Conservation (phyloP, 2,329 filamentous ascomycete genomes). For the Verticillium nubilum region DNA sequence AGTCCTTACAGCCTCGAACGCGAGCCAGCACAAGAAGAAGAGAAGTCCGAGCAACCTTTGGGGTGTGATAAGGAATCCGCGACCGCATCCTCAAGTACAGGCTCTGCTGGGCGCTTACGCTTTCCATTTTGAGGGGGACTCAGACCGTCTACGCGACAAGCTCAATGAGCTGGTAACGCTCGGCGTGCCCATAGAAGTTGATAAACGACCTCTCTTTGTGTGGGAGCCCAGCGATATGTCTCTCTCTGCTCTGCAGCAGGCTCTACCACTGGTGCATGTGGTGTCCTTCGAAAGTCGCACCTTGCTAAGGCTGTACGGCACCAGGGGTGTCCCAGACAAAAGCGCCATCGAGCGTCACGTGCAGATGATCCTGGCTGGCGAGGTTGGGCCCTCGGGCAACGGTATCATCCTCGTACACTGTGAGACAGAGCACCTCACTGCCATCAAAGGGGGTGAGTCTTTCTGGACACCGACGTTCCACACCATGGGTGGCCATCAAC, state of each 20-base stretch:
- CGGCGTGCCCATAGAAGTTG: not conserved
- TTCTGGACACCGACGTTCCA: conserved; percentile 7
- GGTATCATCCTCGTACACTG: not conserved
- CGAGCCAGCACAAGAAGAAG: not conserved
- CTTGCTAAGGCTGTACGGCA: not conserved
- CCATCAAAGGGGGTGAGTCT: not conserved
- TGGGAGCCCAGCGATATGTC: conserved; percentile 3
- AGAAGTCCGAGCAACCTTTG: not conserved
- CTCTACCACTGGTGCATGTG: not conserved
- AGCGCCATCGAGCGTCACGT: not conserved
- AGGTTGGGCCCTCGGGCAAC: not conserved
- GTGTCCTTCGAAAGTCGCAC: not conserved
- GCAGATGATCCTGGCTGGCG: not conserved
- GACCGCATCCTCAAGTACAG: not conserved
- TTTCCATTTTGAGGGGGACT: not conserved
- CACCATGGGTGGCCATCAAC: not conserved
- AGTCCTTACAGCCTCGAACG: not conserved
- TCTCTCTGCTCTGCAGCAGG: not conserved
- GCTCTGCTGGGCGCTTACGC: not conserved
- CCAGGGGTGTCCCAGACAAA: not conserved
- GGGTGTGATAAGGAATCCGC: not conserved
- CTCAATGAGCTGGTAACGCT: not conserved
- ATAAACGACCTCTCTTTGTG: not conserved
- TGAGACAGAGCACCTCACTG: conserved; percentile 1
- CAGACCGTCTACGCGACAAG: not conserved